Base-by-base conservation (phyloP, 75 land plant species). In the Adiantum capillusveneris region DNA sequence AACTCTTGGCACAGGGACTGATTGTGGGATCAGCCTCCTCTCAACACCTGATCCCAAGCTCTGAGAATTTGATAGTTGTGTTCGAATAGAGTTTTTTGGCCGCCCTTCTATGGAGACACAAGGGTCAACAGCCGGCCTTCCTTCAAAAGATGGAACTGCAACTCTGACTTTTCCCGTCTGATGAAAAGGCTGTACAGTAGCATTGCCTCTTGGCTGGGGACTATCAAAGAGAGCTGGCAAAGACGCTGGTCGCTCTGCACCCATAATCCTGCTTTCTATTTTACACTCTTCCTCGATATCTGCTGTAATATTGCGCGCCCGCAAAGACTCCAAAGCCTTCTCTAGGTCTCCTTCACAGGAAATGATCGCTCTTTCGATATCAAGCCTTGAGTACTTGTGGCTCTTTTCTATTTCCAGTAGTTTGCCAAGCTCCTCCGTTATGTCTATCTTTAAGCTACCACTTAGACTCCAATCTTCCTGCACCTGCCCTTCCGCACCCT, bases 321-420 rank as follows among this genome's bases (percentile, higher is more conserved):
- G 70, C 26, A 90, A 62, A 6, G 63, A 44, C 39, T 81, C 82
- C 28, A 53, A 69, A n/a, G 92, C 92, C 60, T 78, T 81, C 0
- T 74, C 75, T 27, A 90, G 60, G 66, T 87, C 92, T 58, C 96
- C 96, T 58, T 90, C 88, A 59, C 76, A 72, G 1, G 81, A 65
- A 45, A 90, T 83, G 29, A 87, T 56, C 9, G 77, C 87, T 52
- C 88, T 78, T 63, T 90, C 92, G 11, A 90, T 87, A 41, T 90
- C 96, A 28, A 75, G 75, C 49, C 84, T 84, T 44, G 77, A 44
- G 56, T 68, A 84, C 17, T 81, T 83, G 51, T 65, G 79, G 53
- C 65, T 62, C 0, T 53, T 63, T 37, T 84, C 88, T 68, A 86
- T 60, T 19, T 75, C 88, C 39, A 81, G 62, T 31, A 87, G 78